Conservation (phyloP, 164 flowering plant species). For the Paratinospora sagittata region DNA sequence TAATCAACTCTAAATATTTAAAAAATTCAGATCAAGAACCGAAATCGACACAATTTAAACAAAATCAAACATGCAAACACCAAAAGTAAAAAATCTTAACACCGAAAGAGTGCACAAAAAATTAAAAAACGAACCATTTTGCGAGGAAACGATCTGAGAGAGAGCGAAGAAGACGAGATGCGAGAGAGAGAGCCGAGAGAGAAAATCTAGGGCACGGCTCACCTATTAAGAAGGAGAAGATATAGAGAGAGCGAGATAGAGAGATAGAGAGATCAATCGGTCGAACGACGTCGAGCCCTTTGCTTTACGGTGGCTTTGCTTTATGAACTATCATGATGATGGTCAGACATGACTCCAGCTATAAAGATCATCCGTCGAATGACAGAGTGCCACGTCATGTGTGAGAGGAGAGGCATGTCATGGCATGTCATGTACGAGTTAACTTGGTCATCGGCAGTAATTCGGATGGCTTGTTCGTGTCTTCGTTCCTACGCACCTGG, state of each 20-base stretch:
- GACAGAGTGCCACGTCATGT: not conserved
- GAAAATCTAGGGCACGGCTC: slow-evolving; percentile 22
- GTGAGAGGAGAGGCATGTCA: not conserved
- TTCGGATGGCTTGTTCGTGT: not conserved
- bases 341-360: not conserved
- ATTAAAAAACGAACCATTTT: slow-evolving; percentile 18
- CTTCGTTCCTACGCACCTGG: not conserved
- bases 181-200: not conserved
- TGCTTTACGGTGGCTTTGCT: not conserved
- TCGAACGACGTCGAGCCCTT: not conserved
- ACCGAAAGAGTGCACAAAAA: not conserved
- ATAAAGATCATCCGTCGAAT: not conserved
- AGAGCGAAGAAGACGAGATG: slow-evolving; percentile 9
- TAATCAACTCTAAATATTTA: not conserved
- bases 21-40: slow-evolving; percentile 6
- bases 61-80: not conserved
- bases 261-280: too few species aligned
- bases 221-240: not conserved
- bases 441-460: too few species aligned
- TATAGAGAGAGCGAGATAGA: not conserved
- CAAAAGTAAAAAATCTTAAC: not conserved
- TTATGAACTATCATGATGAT: not conserved
- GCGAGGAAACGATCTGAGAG: slow-evolving; percentile 12
- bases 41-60: not conserved
- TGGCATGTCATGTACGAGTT: not conserved